Percentiles rank a stretch among this genome's conserved stretches.
Conservation (phyloP, 176 grass and related monocot genomes). For the Oryza brachyantha region DNA sequence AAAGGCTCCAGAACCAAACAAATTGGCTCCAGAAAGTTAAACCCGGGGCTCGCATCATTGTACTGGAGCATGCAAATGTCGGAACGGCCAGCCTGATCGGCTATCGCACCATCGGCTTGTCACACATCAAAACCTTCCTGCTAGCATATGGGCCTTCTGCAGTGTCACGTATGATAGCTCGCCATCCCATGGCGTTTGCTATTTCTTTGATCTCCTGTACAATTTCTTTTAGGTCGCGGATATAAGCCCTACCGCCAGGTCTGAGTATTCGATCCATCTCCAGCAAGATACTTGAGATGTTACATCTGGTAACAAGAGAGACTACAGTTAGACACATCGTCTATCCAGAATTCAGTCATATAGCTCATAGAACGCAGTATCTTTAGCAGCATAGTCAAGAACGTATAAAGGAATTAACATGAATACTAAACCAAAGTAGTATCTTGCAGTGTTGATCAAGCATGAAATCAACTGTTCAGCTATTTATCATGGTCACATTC, state of each 20-base stretch:
- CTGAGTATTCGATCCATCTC: constrained; percentile 93
- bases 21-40: not conserved
- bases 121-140: constrained; percentile 74
- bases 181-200: constrained; percentile 64
- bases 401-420: not conserved
- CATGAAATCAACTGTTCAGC: not conserved
- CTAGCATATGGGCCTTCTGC: constrained; percentile 67
- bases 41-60: not conserved
- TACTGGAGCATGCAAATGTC: not conserved
- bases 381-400: not conserved
- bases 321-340: not conserved
- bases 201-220: constrained; percentile 58
- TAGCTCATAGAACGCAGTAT: too few species aligned
- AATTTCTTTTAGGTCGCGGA: constrained; percentile 59
- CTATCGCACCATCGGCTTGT: constrained; percentile 62
- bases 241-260: constrained; percentile 67
- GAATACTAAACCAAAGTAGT: not conserved
- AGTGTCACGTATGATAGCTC: constrained; percentile 58
- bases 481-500: not conserved
- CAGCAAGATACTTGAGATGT: constrained; percentile 73
- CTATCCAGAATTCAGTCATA: not conserved
- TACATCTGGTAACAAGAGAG: constrained; percentile 52
- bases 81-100: not conserved
- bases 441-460: not conserved
- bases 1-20: too few species aligned